Percentiles rank a stretch among this genome's conserved stretches.
Evolutionary conservation across 345 rosid genomes (phyloP).

Genomic region (Arabis alpina): DNA sequence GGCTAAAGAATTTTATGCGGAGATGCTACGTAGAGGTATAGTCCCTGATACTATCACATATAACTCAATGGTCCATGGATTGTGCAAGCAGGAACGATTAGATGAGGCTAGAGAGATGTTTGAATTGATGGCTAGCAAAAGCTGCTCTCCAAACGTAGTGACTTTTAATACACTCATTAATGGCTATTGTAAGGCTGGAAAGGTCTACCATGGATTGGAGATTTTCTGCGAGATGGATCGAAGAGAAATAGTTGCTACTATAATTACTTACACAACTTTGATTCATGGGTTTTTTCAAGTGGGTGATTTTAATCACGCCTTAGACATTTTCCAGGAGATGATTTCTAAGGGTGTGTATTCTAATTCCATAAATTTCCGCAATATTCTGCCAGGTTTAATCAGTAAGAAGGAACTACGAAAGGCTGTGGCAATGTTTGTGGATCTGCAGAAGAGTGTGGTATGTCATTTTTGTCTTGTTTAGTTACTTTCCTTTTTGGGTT

Average conservation of each 20-base stretch:
- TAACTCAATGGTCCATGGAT: too few relatives aligned
- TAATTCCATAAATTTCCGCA: background rate
- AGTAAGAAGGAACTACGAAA: background rate
- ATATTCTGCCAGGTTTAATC: background rate
- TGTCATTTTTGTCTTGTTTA: too few relatives aligned
- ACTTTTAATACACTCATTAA: background rate
- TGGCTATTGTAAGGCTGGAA: background rate
- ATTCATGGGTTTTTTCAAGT: too few relatives aligned
- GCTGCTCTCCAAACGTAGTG: background rate
- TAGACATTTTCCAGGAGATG: background rate
- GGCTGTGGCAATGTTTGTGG: background rate
- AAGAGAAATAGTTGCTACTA: too few relatives aligned
- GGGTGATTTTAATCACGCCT: too few relatives aligned
- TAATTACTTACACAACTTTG: too few relatives aligned
- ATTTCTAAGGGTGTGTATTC: background rate
- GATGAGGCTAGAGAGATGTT: too few relatives aligned
- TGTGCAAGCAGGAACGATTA: too few relatives aligned
- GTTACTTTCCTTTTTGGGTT: too few relatives aligned
- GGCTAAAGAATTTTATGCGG: background rate
- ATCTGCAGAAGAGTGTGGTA: constrained; percentile 2
- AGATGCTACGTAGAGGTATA: background rate
- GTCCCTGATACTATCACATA: background rate
- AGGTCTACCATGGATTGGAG: too few relatives aligned
- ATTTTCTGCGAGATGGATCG: too few relatives aligned
- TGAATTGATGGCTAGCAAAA: background rate